These are phyloP conservation scores for Trifolium dubium DNA, from an alignment of 306 rosid genomes.

Conservation along the genomic window DNA sequence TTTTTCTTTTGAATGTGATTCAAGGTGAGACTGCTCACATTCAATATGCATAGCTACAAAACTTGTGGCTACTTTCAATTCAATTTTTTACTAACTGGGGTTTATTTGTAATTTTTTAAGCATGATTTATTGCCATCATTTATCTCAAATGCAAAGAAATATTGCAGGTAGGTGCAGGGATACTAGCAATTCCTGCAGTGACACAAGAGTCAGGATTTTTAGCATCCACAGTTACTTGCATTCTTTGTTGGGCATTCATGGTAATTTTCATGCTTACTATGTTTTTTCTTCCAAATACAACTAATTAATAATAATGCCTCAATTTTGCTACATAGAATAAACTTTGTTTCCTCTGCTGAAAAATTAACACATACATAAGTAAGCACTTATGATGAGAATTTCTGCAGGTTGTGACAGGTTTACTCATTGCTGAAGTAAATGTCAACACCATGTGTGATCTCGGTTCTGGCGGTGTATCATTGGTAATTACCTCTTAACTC, in stretches of 20 bases:
- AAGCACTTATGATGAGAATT: constrained; percentile 18
- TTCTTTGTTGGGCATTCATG: constrained; percentile 73
- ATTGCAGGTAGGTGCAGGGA: constrained; percentile 76
- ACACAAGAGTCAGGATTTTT: constrained; percentile 83
- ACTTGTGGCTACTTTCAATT: background rate
- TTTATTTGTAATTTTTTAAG: constrained; percentile 7
- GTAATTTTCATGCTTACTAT: constrained; percentile 43
- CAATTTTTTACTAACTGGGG: background rate
- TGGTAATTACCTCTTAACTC: constrained; percentile 54
- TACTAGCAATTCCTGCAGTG: constrained; percentile 83
- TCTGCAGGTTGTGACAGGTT: constrained; percentile 78
- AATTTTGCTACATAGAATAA: constrained; percentile 11
- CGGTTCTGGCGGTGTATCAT: constrained; percentile 79
- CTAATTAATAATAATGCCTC: background rate
- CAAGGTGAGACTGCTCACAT: no score
- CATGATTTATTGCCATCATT: constrained; percentile 5
- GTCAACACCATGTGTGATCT: constrained; percentile 82
- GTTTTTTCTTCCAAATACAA: constrained; percentile 12
- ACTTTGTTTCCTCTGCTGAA: background rate
- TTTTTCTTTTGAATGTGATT: no score
- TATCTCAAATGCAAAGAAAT: constrained; percentile 36
- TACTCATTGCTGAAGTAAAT: constrained; percentile 80
- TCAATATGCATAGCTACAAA: constrained; percentile 12
- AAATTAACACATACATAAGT: constrained; percentile 4
- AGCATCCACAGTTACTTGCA: constrained; percentile 72